Evolutionary conservation across 2,329 filamentous ascomycete species (phyloP), one percentile per base, ranked within the genome.

Genomic region (Neofusicoccum parvum): DNA sequence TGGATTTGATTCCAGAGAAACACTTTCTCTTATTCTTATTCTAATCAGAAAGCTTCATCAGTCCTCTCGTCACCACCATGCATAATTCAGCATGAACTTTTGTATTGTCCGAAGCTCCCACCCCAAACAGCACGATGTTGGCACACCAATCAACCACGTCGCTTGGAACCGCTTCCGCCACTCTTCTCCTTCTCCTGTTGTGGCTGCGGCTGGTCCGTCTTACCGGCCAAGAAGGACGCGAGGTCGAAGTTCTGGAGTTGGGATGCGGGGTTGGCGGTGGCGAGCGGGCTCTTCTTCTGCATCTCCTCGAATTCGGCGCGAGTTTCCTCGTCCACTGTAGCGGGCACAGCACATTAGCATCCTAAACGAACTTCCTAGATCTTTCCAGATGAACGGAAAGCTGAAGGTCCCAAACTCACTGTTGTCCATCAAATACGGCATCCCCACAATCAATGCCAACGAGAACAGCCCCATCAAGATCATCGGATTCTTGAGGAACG

Each of bases 401-500:
- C 7, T 9, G 43, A n/a, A 54, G 15, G 3, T 17, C 27, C 27
- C 27, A 23, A 36, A 51, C 62, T 54, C 87, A 97, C 94, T 97
- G 76, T 95, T 97, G 60, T 98, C 94, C 82, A 98, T 88, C 65
- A 99, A 79, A 79, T 97, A 95, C 14, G 95, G 95, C 91, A 98
- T 92, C 70, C 94, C 94, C 72, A 98, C 85, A 68, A 97, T 93
- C 70, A 97, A 82, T 5, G 82, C 89, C 82, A 97, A 87, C 68
- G 90, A 92, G 45, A 95, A 88, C 39, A 96, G 80, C 4, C 90
- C 93, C 82, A 99, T 90, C 67, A 99, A 85, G 69, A 98, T 97
- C 93, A 98, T 98, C 3, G 95, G 95, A 75, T 92, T 97, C 83
- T 95, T 95, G 72, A 97, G 83, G 65, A 97, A 88, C 66, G 86